These are phyloP conservation scores for Syncephalastrum monosporum DNA, from an alignment of 371 early-diverging fungal genomes.

Conservation along the genomic window DNA sequence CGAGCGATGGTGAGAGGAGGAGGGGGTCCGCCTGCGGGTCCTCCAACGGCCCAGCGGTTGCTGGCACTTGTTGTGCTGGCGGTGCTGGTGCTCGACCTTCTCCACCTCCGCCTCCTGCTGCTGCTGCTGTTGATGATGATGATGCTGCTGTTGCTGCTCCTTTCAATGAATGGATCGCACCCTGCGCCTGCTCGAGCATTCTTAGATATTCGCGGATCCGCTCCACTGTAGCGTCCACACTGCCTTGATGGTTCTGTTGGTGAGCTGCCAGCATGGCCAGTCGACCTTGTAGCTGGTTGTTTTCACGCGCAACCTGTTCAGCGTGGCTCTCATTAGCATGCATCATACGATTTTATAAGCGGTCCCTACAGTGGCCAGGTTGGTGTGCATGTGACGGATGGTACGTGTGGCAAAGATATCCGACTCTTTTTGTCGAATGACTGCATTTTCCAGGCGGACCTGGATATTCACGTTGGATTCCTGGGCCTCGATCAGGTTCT, in stretches of 20 bases:
- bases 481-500: constrained; percentile 53
- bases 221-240: constrained; percentile 20
- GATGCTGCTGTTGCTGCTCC: constrained; percentile 2
- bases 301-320: constrained; percentile 31
- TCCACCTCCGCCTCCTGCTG: background rate
- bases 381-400: constrained; percentile 55
- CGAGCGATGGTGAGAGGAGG: background rate
- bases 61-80: constrained; percentile 1
- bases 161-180: constrained; percentile 20
- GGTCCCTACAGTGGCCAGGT: constrained; percentile 49
- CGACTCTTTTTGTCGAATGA: constrained; percentile 55
- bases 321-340: background rate
- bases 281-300: constrained; percentile 24
- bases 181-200: constrained; percentile 39
- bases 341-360: constrained; percentile 1
- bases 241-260: constrained; percentile 29
- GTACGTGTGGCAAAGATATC: constrained; percentile 54
- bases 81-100: no score
- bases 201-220: constrained; percentile 34
- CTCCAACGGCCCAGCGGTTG: no score
- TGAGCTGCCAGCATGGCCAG: constrained; percentile 22
- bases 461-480: constrained; percentile 62
- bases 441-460: constrained; percentile 50
- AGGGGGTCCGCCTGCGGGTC: no score
- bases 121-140: constrained; percentile 7